Evolutionary conservation across 352 stramenopile genomes (phyloP).

Genomic region (Phytopythium vexans): DNA sequence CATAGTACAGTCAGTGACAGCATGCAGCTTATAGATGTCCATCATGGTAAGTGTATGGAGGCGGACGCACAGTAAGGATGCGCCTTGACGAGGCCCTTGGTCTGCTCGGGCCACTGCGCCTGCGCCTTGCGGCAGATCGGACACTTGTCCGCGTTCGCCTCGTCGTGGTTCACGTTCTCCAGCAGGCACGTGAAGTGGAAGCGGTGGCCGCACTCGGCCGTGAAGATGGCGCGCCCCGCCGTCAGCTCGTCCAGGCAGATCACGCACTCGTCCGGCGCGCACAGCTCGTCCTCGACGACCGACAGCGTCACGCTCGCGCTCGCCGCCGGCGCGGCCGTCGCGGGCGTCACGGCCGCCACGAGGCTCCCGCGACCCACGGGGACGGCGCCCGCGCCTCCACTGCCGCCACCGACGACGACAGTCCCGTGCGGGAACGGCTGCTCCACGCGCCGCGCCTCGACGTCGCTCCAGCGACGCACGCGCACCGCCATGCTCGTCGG

Average conservation of each 20-base stretch:
- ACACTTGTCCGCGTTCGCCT: conserved; percentile 87
- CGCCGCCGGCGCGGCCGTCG: conserved; percentile 5
- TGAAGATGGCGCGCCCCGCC: conserved; percentile 70
- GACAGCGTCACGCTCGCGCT: conserved; percentile 25
- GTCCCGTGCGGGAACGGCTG: background rate
- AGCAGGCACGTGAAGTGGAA: conserved; percentile 86
- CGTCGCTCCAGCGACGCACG: conserved; percentile 73
- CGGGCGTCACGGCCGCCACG: conserved; percentile 12
- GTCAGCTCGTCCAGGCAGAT: conserved; percentile 82
- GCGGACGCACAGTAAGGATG: conserved; percentile 70
- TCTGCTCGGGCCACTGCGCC: conserved; percentile 84
- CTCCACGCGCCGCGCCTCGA: conserved; percentile 36
- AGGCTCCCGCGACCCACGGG: conserved; percentile 20
- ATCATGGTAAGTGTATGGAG: no score
- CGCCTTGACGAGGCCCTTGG: conserved; percentile 77
- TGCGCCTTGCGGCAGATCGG: conserved; percentile 85
- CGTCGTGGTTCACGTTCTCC: conserved; percentile 89
- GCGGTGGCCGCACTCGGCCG: conserved; percentile 80
- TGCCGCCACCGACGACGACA: background rate
- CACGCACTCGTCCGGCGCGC: conserved; percentile 57
- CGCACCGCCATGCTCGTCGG: conserved; percentile 48
- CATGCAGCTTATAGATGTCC: no score
- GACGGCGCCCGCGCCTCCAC: background rate
- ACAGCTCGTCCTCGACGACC: conserved; percentile 38
- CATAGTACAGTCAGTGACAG: background rate